These are phyloP conservation scores for Litchi chinensis DNA, from an alignment of 345 rosid species.

Conservation along the genomic window DNA sequence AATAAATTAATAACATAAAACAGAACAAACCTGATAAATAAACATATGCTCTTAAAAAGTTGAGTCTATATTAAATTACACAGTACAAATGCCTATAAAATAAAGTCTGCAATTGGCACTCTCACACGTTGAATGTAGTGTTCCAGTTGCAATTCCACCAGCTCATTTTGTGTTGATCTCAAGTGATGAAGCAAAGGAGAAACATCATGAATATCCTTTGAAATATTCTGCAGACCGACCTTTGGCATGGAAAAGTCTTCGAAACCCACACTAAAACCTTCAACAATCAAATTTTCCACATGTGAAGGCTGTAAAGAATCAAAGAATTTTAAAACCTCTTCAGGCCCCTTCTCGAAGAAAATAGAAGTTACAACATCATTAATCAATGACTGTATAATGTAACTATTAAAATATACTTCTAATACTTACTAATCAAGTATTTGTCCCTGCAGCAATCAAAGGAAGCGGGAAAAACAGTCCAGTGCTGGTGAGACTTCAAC, in stretches of 20 bases:
- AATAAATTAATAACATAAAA: not conserved
- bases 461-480: slow-evolving; percentile 60
- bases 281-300: slow-evolving; percentile 67
- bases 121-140: slow-evolving; percentile 57
- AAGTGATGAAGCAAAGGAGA: slow-evolving; percentile 60
- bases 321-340: slow-evolving; percentile 64
- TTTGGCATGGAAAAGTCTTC: slow-evolving; percentile 68
- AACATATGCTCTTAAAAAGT: slow-evolving; percentile 47
- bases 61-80: slow-evolving; percentile 71
- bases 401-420: slow-evolving; percentile 47
- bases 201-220: slow-evolving; percentile 36
- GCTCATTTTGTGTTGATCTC: slow-evolving; percentile 59
- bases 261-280: slow-evolving; percentile 74
- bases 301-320: slow-evolving; percentile 76
- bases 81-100: slow-evolving; percentile 57
- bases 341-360: slow-evolving; percentile 74
- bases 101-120: slow-evolving; percentile 50
- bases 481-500: slow-evolving; percentile 43
- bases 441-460: slow-evolving; percentile 62
- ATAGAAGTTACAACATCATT: slow-evolving; percentile 68
- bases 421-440: slow-evolving; percentile 56
- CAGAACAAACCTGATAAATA: slow-evolving; percentile 62
- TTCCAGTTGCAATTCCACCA: slow-evolving; percentile 72
- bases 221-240: slow-evolving; percentile 40
- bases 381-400: slow-evolving; percentile 46